These are phyloP conservation scores for Sonneratia caseolaris DNA, from an alignment of 345 rosid genomes.

Conservation along the genomic window DNA sequence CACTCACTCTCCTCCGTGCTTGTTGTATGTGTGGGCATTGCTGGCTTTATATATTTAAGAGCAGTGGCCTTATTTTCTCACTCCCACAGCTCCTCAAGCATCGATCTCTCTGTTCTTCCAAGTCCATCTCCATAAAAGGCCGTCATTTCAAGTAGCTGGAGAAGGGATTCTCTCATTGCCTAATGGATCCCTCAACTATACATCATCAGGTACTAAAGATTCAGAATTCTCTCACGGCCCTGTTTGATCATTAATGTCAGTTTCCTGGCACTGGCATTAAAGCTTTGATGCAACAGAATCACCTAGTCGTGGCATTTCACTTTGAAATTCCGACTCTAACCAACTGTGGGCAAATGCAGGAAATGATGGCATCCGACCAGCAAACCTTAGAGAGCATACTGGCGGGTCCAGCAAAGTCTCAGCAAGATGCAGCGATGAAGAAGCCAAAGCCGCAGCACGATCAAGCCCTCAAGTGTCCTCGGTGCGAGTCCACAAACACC, in stretches of 20 bases:
- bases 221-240: background rate
- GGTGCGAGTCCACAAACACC: conserved; percentile 90
- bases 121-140: background rate
- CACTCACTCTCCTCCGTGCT: background rate
- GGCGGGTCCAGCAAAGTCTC: conserved; percentile 3
- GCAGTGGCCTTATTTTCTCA: background rate
- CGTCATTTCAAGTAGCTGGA: background rate
- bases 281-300: too few relatives aligned
- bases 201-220: conserved; percentile 7
- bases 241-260: background rate
- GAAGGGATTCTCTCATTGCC: background rate
- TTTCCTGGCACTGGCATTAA: too few relatives aligned
- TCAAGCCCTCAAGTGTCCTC: conserved; percentile 76
- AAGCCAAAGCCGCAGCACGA: conserved; percentile 64
- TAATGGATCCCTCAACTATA: conserved; percentile 12
- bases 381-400: conserved; percentile 14
- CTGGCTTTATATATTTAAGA: conserved; percentile 4
- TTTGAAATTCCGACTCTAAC: background rate
- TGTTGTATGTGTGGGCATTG: background rate
- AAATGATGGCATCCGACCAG: conserved; percentile 7
- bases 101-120: background rate
- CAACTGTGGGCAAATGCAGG: conserved; percentile 10
- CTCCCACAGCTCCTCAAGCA: background rate
- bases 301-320: too few relatives aligned
- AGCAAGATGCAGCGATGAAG: conserved; percentile 23